Conservation (phyloP, 805 yeast genomes). For the Candida chauliodis region DNA sequence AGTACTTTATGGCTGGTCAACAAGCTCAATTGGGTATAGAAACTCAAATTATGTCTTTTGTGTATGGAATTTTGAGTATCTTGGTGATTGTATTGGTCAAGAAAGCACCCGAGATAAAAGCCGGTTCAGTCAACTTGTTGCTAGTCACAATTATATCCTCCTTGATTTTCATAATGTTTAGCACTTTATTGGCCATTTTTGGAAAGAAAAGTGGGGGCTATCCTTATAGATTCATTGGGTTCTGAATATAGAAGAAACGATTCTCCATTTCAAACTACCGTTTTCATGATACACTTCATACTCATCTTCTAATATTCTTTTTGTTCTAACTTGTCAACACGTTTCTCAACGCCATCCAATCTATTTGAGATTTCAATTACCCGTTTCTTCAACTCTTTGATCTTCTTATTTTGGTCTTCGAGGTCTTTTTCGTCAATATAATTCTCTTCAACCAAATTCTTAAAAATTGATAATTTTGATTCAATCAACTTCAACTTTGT, state of each 20-base stretch:
- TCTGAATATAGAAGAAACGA: conserved; percentile 1
- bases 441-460: conserved; percentile 16
- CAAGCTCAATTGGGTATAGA: conserved; percentile 81
- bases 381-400: conserved; percentile 30
- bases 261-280: not conserved
- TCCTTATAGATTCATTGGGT: conserved; percentile 56
- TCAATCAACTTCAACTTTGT: conserved; percentile 46
- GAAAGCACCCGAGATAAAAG: conserved; percentile 48
- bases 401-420: conserved; percentile 16
- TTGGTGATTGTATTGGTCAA: conserved; percentile 55
- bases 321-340: conserved; percentile 19
- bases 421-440: conserved; percentile 18
- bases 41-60: conserved; percentile 76
- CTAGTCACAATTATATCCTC: conserved; percentile 44
- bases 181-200: conserved; percentile 64
- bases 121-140: conserved; percentile 45
- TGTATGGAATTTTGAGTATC: conserved; percentile 68
- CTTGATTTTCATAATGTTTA: conserved; percentile 53
- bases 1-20: conserved; percentile 53
- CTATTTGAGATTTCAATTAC: conserved; percentile 24
- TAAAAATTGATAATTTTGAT: conserved; percentile 25
- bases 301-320: not conserved
- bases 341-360: conserved; percentile 33
- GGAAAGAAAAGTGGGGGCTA: conserved; percentile 68
- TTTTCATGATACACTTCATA: not conserved